A percentile compares a stretch with the other conserved stretches of the same genome.
Conservation (phyloP, 768 basidiomycete species). For the Exidia glandulosa region DNA sequence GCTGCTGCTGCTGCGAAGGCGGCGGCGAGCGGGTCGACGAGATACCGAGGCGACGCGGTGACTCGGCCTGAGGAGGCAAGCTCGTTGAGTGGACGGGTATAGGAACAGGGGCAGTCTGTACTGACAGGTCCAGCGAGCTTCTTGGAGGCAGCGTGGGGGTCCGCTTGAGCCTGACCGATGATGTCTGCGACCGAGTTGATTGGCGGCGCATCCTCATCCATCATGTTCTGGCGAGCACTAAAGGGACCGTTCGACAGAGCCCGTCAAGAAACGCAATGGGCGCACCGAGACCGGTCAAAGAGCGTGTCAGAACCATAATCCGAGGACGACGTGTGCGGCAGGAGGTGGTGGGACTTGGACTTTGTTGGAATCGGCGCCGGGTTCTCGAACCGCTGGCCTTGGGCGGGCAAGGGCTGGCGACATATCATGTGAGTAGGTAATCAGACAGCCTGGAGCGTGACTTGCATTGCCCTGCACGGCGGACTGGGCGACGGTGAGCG, state of each 20-base stretch:
- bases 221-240: constrained; percentile 44
- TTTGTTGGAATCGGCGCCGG: constrained; percentile 68
- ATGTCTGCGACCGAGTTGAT: constrained; percentile 67
- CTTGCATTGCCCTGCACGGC: constrained; percentile 49
- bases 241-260: neutral
- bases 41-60: neutral
- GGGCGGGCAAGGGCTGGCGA: constrained; percentile 31
- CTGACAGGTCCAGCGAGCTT: neutral
- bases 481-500: constrained; percentile 28
- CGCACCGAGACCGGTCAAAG: constrained; percentile 5
- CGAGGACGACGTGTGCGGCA: constrained; percentile 50
- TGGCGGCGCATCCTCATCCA: constrained; percentile 76
- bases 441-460: constrained; percentile 16
- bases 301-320: constrained; percentile 43
- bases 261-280: constrained; percentile 11
- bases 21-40: constrained; percentile 6
- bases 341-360: constrained; percentile 64
- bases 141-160: constrained; percentile 16
- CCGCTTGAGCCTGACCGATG: constrained; percentile 42
- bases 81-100: constrained; percentile 10
- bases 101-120: neutral
- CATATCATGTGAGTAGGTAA: neutral
- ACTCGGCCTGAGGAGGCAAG: neutral
- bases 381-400: constrained; percentile 57
- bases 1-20: constrained; percentile 23